A percentile compares a stretch with the other conserved stretches of the same genome.
These are phyloP conservation scores for Pythium volutum DNA, from an alignment of 352 stramenopile species.

Conservation along the genomic window DNA sequence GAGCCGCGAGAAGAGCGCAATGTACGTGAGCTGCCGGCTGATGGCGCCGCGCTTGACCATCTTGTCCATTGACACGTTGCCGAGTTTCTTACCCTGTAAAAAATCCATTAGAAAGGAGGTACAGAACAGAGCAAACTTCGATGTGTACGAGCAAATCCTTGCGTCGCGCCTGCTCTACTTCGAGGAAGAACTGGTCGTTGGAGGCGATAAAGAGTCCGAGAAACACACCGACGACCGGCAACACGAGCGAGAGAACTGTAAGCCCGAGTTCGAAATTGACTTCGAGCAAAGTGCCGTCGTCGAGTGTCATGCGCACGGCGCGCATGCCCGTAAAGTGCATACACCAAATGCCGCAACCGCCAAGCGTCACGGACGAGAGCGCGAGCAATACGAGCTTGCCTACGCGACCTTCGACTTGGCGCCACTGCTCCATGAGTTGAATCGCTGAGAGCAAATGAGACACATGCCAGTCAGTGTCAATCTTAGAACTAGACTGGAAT, in stretches of 20 bases:
- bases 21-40: conserved; percentile 3
- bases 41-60: conserved; percentile 29
- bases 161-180: conserved; percentile 49
- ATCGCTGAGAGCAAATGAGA: conserved; percentile 33
- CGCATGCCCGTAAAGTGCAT: conserved; percentile 78
- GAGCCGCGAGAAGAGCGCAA: conserved; percentile 26
- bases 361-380: conserved; percentile 42
- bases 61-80: conserved; percentile 36
- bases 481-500: too few species aligned
- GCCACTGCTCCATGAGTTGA: conserved; percentile 71
- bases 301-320: conserved; percentile 39
- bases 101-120: background rate
- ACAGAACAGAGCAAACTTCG: background rate
- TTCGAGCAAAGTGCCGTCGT: conserved; percentile 37
- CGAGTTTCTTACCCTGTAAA: conserved; percentile 30
- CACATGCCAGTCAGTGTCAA: too few species aligned
- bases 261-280: conserved; percentile 53
- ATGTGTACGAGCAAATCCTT: conserved; percentile 38
- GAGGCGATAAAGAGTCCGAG: conserved; percentile 54
- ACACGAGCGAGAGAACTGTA: conserved; percentile 60
- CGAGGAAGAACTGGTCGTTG: conserved; percentile 61
- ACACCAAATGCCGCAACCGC: conserved; percentile 65
- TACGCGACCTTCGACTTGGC: conserved; percentile 26
- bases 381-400: conserved; percentile 40
- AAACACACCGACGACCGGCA: conserved; percentile 50